Conservation (phyloP, 139 green algal genomes). For the Nannochloris sp. region DNA sequence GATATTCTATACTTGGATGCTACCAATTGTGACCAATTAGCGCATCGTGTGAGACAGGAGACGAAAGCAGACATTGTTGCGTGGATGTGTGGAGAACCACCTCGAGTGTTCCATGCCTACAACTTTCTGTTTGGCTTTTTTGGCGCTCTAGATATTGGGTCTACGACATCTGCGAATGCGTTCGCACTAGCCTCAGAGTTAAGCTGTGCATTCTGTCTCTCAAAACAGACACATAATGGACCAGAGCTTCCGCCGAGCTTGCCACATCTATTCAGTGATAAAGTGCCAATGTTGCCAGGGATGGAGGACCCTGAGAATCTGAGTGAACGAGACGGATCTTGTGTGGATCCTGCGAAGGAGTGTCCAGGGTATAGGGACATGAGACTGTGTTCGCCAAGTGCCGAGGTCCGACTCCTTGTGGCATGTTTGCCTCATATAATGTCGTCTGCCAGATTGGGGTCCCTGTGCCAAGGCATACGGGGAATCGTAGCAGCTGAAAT, state of each 20-base stretch:
- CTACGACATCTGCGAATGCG: slow-evolving; percentile 43
- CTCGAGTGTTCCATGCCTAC: slow-evolving; percentile 34
- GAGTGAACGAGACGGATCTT: not conserved
- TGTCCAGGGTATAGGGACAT: slow-evolving; percentile 60
- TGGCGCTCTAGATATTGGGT: slow-evolving; percentile 29
- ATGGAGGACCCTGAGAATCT: slow-evolving; percentile 37
- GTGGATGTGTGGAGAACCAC: not conserved
- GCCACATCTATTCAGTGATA: slow-evolving; percentile 29
- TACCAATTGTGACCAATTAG: not conserved
- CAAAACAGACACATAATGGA: slow-evolving; percentile 10
- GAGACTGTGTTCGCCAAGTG: slow-evolving; percentile 64
- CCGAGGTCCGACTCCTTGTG: slow-evolving; percentile 69
- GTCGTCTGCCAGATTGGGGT: slow-evolving; percentile 12
- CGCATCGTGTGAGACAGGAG: not conserved
- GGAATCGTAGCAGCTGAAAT: slow-evolving; percentile 62
- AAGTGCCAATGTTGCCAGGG: slow-evolving; percentile 40
- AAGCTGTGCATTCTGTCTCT: slow-evolving; percentile 20
- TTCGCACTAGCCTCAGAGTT: slow-evolving; percentile 48
- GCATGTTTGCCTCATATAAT: slow-evolving; percentile 34
- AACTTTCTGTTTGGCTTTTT: slow-evolving; percentile 64
- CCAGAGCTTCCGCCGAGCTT: slow-evolving; percentile 30
- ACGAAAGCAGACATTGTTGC: not conserved
- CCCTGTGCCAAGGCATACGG: slow-evolving; percentile 64
- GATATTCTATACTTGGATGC: no score
- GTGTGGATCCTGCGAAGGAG: slow-evolving; percentile 3